Evolutionary conservation across 169 alveolate species (phyloP), one percentile per base, ranked within the genome.

Genomic region (Eimeria necatrix): DNA sequence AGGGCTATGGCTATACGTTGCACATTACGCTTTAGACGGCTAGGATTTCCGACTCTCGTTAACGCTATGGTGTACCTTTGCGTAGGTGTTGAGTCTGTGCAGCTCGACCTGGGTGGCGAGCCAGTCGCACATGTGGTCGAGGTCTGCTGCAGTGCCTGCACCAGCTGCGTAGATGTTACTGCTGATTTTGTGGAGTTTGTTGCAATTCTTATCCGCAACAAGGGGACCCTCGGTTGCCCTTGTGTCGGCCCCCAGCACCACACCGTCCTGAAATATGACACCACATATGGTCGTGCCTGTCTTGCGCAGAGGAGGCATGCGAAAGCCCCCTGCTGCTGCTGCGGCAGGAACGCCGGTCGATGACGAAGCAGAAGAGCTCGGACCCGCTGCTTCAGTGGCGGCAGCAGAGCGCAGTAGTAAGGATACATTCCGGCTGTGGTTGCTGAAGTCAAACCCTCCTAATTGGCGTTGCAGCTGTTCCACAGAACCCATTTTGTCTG

Each of bases 201-300:
- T 97, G 95, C 99, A 99, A 97, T 98, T 98, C 94, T 99, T 98
- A 95, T 98, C 99, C 14, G 99, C 99, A n/a, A 99, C 99, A 22
- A 98, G 98, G n/a, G 99, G 97, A 9, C 99, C 99, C 64, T 97
- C 99, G 4, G 99, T 99, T 73, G 99, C 99, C 92, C 99, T 96
- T 14, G 99, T 99, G 96, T 99, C 99, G 18, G 99, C 99, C 51
- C 99, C 99, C 70, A 99, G 95, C 64, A 99, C 98, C 81, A 99
- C 99, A 32, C 99, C 99, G 87, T 98, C 99, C 64, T 98, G 97
- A 92, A 97, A 98, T 71, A 98, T 97, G 20, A 98, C 96, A 14
- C 99, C 99, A 68, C 99, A 99, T 91, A 99, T 99, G 16, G 99
- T 99, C 24, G 99, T 99, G 60, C 99, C 99, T 46, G 97, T 94